Evolutionary conservation across 306 rosid genomes (phyloP), one percentile per base, ranked within the genome.

Genomic region (Begonia fuchsioides): DNA sequence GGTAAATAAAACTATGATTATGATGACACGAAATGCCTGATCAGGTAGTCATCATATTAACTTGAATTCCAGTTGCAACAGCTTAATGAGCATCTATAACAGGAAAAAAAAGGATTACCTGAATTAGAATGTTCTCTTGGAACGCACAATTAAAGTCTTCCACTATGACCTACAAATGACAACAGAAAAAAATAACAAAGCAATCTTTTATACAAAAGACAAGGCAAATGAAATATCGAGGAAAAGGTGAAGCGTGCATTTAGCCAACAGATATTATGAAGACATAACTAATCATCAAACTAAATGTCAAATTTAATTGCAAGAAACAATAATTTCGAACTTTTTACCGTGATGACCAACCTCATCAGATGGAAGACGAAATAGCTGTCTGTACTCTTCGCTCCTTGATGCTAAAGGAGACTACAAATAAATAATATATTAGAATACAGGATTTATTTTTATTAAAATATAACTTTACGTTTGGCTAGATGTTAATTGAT

Each of bases 91-190:
- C 35, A 26, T 26, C 35, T 26, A 26, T 26, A 26, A 26, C 8
- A 26, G 52, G n/a, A n/a, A n/a, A 44, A 10, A 38, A 57, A 18
- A 18, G 18, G 47, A 12, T 62, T 58, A 90, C 94, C 95, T 90
- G 97, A 75, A 90, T 79, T 50, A 90, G 87, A 70, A 90, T 68
- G 64, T 84, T 90, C 66, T 90, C 97, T 77, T 90, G 95, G 67
- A 79, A 69, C 43, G 97, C 97, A 63, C 97, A 90, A 44, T 90
- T 90, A 67, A 81, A 90, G 75, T 90, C 95, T 79, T 90, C 95
- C 56, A 90, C 68, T 39, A 90, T 92, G 66, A 78, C 85, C 97
- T 90, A 59, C 39, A 61, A 9, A 38, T 3, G 20, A 13, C 8
- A 32, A 10, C 3, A 43, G 19, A 15, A n/a, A 4, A 26, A 46